Evolutionary conservation across 2,329 filamentous ascomycete species (phyloP), one percentile per base, ranked within the genome.

Genomic region (Tolypocladium tropicale): DNA sequence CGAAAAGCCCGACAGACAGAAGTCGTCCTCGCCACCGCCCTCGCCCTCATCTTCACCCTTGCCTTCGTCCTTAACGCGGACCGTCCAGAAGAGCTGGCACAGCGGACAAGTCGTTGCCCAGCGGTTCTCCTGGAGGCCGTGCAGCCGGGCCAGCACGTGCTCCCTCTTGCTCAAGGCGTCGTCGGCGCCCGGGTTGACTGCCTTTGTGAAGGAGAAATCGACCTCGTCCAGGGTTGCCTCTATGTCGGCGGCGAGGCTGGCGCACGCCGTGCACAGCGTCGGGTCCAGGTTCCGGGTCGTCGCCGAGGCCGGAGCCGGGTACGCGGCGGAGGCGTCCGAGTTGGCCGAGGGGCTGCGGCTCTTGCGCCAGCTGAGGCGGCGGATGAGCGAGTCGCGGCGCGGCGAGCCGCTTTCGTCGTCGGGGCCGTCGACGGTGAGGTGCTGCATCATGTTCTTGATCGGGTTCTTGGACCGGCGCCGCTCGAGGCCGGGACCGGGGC

Each of bases 401-500:
- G 66, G 61, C 21, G 63, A 60, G 30, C 63, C 62, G 9, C 64
- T 63, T 23, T 69, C 63, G 33, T 64, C 62, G 36, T 65, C 61
- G 7, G 66, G 62, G 9, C 64, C 58, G 33, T 71, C 69, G 53
- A 71, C 69, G 34, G 69, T 70, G 52, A 71, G 67, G 56, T 71
- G 69, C 58, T 70, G 68, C 64, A 71, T 71, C 67, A 71, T 71
- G 56, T 65, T 70, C 53, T 63, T 66, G 51, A 71, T 61, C 53
- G 68, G 68, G 57, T 71, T 71, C 62, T 64, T 67, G 52, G 68
- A 71, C 28, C 69, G 62, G 37, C 68, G 67, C 39, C 67, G 66
- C 61, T 67, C 64, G 2, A 64, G 64, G 46, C 58, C 58, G 48
- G 64, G 64, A n/a, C n/a, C n/a, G n/a, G n/a, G n/a, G 43, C 58